Conservation (phyloP, 2,329 filamentous ascomycete genomes). For the Penicillium concentricum region DNA sequence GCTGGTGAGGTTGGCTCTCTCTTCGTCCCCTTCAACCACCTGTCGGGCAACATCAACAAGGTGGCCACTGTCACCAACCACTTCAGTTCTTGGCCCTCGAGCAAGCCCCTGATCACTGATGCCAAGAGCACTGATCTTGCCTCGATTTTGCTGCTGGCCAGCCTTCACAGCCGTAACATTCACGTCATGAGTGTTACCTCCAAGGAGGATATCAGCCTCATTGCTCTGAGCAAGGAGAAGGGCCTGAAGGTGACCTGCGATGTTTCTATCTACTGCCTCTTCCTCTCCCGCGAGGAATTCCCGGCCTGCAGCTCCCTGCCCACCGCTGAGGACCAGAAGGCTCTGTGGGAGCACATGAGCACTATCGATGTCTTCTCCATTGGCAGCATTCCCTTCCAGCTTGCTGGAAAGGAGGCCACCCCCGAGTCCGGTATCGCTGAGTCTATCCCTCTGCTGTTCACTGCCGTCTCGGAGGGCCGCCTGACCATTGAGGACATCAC, state of each 20-base stretch:
- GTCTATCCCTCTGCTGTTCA: conserved; percentile 70
- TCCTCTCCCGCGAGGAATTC: conserved; percentile 69
- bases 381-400: conserved; percentile 74
- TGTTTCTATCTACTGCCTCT: conserved; percentile 76
- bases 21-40: conserved; percentile 78
- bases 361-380: conserved; percentile 78
- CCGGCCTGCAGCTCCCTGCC: conserved; percentile 63
- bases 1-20: conserved; percentile 73
- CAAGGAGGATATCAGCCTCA: conserved; percentile 74
- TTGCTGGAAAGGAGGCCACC: conserved; percentile 60
- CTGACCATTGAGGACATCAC: conserved; percentile 73
- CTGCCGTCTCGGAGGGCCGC: conserved; percentile 70
- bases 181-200: conserved; percentile 80
- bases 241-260: conserved; percentile 80
- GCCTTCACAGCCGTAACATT: conserved; percentile 73
- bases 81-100: conserved; percentile 73
- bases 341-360: conserved; percentile 70
- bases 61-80: conserved; percentile 76
- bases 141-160: conserved; percentile 75
- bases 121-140: conserved; percentile 77
- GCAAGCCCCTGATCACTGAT: conserved; percentile 79
- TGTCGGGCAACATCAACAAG: conserved; percentile 80
- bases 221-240: conserved; percentile 75
- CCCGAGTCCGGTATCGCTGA: conserved; percentile 69
- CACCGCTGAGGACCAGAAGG: conserved; percentile 69